Evolutionary conservation across 2,329 filamentous ascomycete genomes (phyloP), one percentile per base, ranked within the genome.

Genomic region (Zymoseptoria brevis): DNA sequence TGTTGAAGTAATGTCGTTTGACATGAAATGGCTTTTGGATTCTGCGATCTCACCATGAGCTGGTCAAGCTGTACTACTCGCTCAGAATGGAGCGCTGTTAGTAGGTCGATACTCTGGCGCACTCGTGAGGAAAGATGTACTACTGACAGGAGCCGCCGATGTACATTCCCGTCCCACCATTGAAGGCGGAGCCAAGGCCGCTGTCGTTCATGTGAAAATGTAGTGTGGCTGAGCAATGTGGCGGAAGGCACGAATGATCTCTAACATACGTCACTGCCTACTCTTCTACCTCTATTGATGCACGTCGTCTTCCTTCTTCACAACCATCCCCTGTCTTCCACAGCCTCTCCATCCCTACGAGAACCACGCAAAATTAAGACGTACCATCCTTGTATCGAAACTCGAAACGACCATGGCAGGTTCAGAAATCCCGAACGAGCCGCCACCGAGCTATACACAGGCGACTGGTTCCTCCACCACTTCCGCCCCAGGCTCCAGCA

Each of bases 401-500:
- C 56, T 35, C 26, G 49, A 19, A 9, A 26, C 55, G 30, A 59
- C 16, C 56, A 58, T 60, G 56, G 35, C 58, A 48, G 60, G 55
- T 41, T 57, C 61, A 52, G 57, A 59, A 55, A 60, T 64, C 4
- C 61, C 66, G 30, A 29, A 54, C 29, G 62, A 66, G 22, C 57
- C 64, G 24, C 66, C 66, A 19, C 66, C 66, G 3, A 55, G 55
- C 19, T 67, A 67, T 55, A 53, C 56, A 22, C 60, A 66, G 53
- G 64, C 64, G 8, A 66, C 64, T 26, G 64, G 66, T 21, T 61
- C 60, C 26, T 60, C 60, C n/a, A 50, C 35, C 21, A 24, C 60
- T 16, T 64, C 60, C 19, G 56, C 58, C 22, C 51, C 63, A 30
- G 56, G 52, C 24, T 55, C 51, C 9, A 57, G 53, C 53, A 51